Conservation (phyloP, 1,284 basidiomycete species). For the Melanopsichium pennsylvanicum region DNA sequence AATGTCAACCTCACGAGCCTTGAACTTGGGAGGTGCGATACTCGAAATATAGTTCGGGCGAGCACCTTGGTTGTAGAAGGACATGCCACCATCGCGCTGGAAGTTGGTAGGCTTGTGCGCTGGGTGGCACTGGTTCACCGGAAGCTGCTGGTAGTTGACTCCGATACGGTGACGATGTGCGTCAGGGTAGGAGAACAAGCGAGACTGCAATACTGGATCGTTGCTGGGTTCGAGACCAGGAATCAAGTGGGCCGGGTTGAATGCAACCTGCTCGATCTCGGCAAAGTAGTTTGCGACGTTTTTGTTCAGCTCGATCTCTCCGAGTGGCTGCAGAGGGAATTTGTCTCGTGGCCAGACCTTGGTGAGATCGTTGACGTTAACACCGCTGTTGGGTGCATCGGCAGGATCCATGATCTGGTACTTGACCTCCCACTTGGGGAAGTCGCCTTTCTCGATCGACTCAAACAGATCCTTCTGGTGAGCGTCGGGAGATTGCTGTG, state of each 20-base stretch:
- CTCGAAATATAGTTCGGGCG: constrained; percentile 51
- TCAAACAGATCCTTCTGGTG: constrained; percentile 58
- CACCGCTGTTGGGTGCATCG: constrained; percentile 27
- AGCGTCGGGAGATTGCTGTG: constrained; percentile 35
- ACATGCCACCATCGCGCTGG: constrained; percentile 48
- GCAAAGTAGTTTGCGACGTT: constrained; percentile 60
- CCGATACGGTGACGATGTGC: constrained; percentile 80
- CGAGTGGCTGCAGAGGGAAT: constrained; percentile 51
- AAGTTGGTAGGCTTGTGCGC: constrained; percentile 40
- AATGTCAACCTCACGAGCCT: constrained; percentile 31
- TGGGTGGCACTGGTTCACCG: constrained; percentile 46
- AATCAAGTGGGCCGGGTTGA: constrained; percentile 50
- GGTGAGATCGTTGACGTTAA: constrained; percentile 56
- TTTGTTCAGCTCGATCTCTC: constrained; percentile 52
- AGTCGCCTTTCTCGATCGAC: constrained; percentile 56
- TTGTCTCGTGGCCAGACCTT: constrained; percentile 48
- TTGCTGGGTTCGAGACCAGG: constrained; percentile 54
- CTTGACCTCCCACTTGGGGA: constrained; percentile 61
- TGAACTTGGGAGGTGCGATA: constrained; percentile 38
- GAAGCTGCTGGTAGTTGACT: constrained; percentile 57
- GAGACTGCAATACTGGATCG: constrained; percentile 59
- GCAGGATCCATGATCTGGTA: constrained; percentile 51
- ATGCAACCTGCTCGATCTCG: constrained; percentile 57
- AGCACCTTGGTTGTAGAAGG: constrained; percentile 53
- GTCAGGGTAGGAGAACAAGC: constrained; percentile 72